phyloP scores from a whole-genome alignment of 139 green algal species.

The Pedinophyceae sp. region DNA sequence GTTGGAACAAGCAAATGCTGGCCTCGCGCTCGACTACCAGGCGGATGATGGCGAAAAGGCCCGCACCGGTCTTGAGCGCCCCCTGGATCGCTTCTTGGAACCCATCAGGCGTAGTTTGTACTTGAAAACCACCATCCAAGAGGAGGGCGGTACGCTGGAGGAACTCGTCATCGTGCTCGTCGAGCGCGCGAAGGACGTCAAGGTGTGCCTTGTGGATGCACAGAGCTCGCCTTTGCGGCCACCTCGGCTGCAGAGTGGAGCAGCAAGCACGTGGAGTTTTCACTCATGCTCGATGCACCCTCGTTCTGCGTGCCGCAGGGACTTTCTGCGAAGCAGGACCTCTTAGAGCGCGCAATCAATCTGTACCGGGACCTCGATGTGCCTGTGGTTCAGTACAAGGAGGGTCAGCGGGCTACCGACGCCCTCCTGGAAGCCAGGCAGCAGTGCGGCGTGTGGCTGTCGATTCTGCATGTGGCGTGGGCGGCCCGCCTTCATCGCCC shows the following conservation, averaged over 20 bases:
- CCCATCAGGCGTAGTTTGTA: background rate
- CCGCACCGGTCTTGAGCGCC: conserved; percentile 19
- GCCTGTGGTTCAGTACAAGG: too few relatives aligned
- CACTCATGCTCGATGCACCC: too few relatives aligned
- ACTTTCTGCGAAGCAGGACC: background rate
- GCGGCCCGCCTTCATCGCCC: conserved; percentile 14
- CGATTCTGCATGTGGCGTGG: background rate
- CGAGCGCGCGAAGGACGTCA: conserved; percentile 32
- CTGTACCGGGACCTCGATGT: background rate
- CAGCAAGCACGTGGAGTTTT: too few relatives aligned
- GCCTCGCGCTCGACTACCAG: conserved; percentile 34
- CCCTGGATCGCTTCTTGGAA: conserved; percentile 26
- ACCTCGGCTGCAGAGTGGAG: too few relatives aligned
- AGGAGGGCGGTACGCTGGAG: background rate
- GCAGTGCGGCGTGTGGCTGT: background rate
- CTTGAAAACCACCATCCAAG: background rate
- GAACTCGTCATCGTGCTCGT: conserved; percentile 14
- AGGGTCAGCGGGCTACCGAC: too few relatives aligned
- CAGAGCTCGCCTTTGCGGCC: too few relatives aligned
- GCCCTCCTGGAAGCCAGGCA: too few relatives aligned
- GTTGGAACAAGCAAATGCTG: conserved; percentile 25
- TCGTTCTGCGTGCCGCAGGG: too few relatives aligned
- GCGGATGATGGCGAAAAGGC: conserved; percentile 14
- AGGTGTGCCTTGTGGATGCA: too few relatives aligned
- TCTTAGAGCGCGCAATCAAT: background rate